Conservation (phyloP, 1,284 basidiomycete genomes). For the Veloboletus limbatus region DNA sequence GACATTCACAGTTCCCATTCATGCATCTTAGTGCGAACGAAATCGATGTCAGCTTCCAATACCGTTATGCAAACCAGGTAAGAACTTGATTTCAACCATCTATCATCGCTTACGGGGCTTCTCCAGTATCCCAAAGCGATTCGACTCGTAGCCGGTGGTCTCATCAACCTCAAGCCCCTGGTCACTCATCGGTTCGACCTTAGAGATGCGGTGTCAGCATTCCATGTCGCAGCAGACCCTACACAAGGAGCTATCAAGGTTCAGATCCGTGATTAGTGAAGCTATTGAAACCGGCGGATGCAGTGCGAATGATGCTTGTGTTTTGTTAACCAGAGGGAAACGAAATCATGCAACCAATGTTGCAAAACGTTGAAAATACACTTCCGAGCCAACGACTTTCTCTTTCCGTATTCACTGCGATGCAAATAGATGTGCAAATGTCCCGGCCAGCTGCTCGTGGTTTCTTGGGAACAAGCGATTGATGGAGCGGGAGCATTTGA, state of each 20-base stretch:
- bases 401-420: no score
- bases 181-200: slow-evolving; percentile 84
- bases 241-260: slow-evolving; percentile 65
- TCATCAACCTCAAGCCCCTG: slow-evolving; percentile 76
- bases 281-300: neutral
- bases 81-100: slow-evolving; percentile 3
- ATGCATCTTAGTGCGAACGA: slow-evolving; percentile 67
- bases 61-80: slow-evolving; percentile 62
- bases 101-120: neutral
- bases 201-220: slow-evolving; percentile 74
- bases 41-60: slow-evolving; percentile 63
- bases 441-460: no score
- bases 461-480: no score
- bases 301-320: no score
- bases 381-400: no score
- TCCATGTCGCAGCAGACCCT: slow-evolving; percentile 73
- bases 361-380: no score
- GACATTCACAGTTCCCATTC: slow-evolving; percentile 52
- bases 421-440: no score
- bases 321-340: no score
- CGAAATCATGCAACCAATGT: no score
- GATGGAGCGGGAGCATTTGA: no score
- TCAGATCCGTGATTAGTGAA: slow-evolving; percentile 49
- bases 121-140: slow-evolving; percentile 76
- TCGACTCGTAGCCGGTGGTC: slow-evolving; percentile 67